These are phyloP conservation scores for Rhododendron ferrugineum DNA, from an alignment of 148 eudicot genomes.

Conservation along the genomic window DNA sequence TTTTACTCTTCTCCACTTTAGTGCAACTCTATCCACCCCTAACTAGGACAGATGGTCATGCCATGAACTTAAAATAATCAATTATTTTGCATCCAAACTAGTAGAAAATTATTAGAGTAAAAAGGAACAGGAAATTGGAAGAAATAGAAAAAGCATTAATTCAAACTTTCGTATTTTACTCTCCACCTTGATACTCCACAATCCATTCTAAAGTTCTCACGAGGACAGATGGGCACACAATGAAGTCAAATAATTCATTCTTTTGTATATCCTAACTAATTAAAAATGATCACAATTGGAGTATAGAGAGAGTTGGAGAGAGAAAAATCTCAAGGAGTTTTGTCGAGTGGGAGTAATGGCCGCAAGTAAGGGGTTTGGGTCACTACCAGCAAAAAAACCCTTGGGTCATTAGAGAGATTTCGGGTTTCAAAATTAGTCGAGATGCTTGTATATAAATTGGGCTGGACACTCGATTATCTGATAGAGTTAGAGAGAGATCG, in stretches of 20 bases:
- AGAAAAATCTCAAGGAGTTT: not conserved
- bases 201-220: not conserved
- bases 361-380: too few relatives aligned
- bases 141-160: not conserved
- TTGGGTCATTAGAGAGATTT: too few relatives aligned
- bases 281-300: not conserved
- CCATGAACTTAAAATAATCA: not conserved
- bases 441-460: not conserved
- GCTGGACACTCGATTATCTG: not conserved
- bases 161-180: not conserved
- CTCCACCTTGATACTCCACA: slow-evolving; percentile 1
- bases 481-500: not conserved
- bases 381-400: not conserved
- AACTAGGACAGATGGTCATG: not conserved
- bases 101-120: not conserved
- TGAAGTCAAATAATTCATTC: not conserved
- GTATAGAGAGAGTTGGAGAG: not conserved
- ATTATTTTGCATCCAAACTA: not conserved
- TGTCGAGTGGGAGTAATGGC: not conserved
- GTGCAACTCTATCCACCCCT: not conserved
- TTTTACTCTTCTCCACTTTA: not conserved
- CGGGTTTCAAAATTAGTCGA: too few relatives aligned
- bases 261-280: not conserved
- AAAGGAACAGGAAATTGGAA: not conserved
- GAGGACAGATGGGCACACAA: not conserved